These are phyloP conservation scores for Cyberlindnera lachancei DNA, from an alignment of 805 yeast species.

Conservation along the genomic window DNA sequence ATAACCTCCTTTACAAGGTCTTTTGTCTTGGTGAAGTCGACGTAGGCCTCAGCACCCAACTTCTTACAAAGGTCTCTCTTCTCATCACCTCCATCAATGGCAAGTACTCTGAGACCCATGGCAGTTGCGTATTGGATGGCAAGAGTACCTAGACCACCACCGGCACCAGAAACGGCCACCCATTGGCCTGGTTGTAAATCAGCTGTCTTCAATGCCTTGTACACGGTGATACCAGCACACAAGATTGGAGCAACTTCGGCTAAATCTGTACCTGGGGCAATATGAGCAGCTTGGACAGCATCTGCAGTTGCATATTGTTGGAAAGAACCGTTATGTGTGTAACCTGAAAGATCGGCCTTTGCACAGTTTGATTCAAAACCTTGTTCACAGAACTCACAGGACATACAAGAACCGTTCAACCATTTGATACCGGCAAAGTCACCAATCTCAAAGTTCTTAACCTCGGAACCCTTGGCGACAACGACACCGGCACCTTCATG, in stretches of 20 bases:
- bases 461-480: slow-evolving; percentile 54
- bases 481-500: slow-evolving; percentile 72
- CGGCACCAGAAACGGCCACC: slow-evolving; percentile 74
- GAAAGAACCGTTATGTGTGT: slow-evolving; percentile 45
- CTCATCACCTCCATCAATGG: slow-evolving; percentile 69
- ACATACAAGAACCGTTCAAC: slow-evolving; percentile 60
- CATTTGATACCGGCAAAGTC: slow-evolving; percentile 64
- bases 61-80: slow-evolving; percentile 45
- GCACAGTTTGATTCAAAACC: slow-evolving; percentile 61
- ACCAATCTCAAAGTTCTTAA: slow-evolving; percentile 53
- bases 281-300: slow-evolving; percentile 54
- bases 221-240: slow-evolving; percentile 42
- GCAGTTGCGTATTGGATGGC: slow-evolving; percentile 73
- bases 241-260: slow-evolving; percentile 54
- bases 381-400: slow-evolving; percentile 56
- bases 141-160: slow-evolving; percentile 73
- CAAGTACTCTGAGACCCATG: slow-evolving; percentile 65
- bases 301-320: slow-evolving; percentile 62
- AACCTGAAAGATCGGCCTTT: slow-evolving; percentile 64
- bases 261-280: slow-evolving; percentile 47
- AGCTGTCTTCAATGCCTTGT: slow-evolving; percentile 61
- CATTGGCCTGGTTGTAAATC: slow-evolving; percentile 56
- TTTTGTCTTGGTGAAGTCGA: slow-evolving; percentile 47
- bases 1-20: slow-evolving; percentile 40
- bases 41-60: slow-evolving; percentile 57